A percentile compares a stretch with the other conserved stretches of the same genome.
These are phyloP conservation scores for Kazachstania taianensis DNA, from an alignment of 805 yeast genomes.

Conservation along the genomic window DNA sequence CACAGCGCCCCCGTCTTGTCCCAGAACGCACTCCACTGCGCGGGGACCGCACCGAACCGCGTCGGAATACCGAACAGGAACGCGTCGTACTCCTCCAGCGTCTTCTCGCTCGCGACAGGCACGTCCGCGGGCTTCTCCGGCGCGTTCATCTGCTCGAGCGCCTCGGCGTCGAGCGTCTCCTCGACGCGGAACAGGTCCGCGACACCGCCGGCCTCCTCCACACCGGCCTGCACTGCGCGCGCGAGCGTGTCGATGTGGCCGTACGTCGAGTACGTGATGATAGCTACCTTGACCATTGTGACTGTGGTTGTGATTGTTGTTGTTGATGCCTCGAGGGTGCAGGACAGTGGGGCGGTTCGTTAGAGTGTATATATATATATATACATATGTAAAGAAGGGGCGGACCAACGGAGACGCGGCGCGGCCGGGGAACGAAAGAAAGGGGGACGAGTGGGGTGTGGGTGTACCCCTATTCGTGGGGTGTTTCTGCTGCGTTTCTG, in stretches of 20 bases:
- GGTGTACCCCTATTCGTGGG: too few relatives aligned
- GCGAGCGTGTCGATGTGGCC: constrained; percentile 70
- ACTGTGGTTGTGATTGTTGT: not conserved
- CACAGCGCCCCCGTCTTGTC: constrained; percentile 74
- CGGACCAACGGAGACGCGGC: too few relatives aligned
- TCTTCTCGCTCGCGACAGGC: constrained; percentile 51
- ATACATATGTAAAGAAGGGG: too few relatives aligned
- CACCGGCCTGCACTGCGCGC: constrained; percentile 55
- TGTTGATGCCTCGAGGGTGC: too few relatives aligned
- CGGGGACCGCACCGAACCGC: constrained; percentile 65
- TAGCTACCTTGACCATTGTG: constrained; percentile 33
- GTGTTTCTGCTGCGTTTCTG: too few relatives aligned
- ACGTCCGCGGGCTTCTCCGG: constrained; percentile 46
- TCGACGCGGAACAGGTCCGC: constrained; percentile 70
- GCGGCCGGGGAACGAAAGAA: too few relatives aligned
- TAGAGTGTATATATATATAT: not conserved
- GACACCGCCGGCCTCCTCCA: constrained; percentile 55
- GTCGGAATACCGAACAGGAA: constrained; percentile 76
- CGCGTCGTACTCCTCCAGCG: constrained; percentile 56
- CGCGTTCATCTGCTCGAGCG: constrained; percentile 50
- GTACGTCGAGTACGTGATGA: constrained; percentile 65
- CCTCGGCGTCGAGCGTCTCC: constrained; percentile 61
- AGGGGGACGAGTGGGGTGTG: too few relatives aligned
- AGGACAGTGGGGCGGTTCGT: not conserved
- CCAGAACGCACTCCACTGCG: constrained; percentile 71